Evolutionary conservation across 495 filamentous ascomycete genomes (phyloP).

Genomic region (Penicillium canescens): DNA sequence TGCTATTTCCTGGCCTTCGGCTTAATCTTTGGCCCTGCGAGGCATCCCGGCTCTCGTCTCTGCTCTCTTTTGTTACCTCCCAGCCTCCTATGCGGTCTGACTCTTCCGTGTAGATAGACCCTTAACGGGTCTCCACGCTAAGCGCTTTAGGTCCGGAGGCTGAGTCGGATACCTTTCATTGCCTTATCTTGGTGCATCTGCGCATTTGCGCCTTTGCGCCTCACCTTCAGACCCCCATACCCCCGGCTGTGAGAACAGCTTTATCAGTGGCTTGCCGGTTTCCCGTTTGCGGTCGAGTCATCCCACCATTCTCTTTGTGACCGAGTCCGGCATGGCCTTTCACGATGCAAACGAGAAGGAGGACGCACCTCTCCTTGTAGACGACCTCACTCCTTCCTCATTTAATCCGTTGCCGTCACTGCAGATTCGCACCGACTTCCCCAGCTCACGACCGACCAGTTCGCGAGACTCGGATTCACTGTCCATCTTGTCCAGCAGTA

Average conservation of each 20-base stretch:
- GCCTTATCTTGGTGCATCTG: constrained; percentile 14
- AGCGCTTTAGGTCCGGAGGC: constrained; percentile 25
- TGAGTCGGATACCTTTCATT: constrained; percentile 9
- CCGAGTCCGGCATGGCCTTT: constrained; percentile 22
- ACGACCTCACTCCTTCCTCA: constrained; percentile 13
- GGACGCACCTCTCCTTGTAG: constrained; percentile 6
- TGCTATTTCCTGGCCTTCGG: too few relatives aligned
- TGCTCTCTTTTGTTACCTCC: constrained; percentile 2
- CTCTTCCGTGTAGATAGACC: constrained; percentile 4
- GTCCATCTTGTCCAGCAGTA: constrained; percentile 44
- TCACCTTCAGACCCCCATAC: constrained; percentile 2
- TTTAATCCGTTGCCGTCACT: constrained; percentile 33
- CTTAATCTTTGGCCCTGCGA: too few relatives aligned
- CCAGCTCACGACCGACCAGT: constrained; percentile 25
- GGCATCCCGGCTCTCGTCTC: constrained; percentile 2
- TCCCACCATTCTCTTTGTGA: neutral
- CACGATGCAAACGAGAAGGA: constrained; percentile 6
- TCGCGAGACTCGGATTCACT: constrained; percentile 33
- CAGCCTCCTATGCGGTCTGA: constrained; percentile 1
- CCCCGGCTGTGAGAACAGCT: neutral
- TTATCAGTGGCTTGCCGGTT: neutral
- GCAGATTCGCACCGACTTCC: constrained; percentile 44
- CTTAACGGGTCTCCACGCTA: constrained; percentile 30
- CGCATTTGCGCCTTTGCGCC: too few relatives aligned
- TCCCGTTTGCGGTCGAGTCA: constrained; percentile 15